Conservation (phyloP, 2,329 filamentous ascomycete species). For the Endoconidiophora laricicola region DNA sequence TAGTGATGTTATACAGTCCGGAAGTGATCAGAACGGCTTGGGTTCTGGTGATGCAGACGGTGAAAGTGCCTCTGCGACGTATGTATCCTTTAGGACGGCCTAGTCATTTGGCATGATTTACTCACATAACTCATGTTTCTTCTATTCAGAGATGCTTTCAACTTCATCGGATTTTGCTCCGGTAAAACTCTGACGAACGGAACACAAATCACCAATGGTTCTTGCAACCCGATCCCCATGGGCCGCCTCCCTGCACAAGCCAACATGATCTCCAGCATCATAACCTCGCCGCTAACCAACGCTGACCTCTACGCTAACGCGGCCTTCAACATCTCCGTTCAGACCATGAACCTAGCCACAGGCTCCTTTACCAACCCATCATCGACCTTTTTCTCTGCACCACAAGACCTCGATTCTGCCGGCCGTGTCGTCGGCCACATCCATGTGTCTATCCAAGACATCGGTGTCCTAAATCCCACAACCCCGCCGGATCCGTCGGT, state of each 20-base stretch:
- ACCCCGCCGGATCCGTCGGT: slow-evolving; percentile 22
- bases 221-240: slow-evolving; percentile 43
- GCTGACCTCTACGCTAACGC: slow-evolving; percentile 23
- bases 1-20: slow-evolving; percentile 25
- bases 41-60: slow-evolving; percentile 16
- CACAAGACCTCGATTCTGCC: slow-evolving; percentile 30
- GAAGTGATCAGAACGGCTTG: slow-evolving; percentile 23
- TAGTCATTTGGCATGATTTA: too few species aligned
- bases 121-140: too few species aligned
- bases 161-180: slow-evolving; percentile 44
- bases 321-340: slow-evolving; percentile 31
- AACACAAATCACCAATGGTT: slow-evolving; percentile 30
- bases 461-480: slow-evolving; percentile 23
- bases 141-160: slow-evolving; percentile 26
- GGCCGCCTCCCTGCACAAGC: slow-evolving; percentile 33
- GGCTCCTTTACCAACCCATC: slow-evolving; percentile 38
- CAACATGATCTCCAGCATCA: slow-evolving; percentile 39
- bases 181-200: slow-evolving; percentile 39
- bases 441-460: slow-evolving; percentile 35
- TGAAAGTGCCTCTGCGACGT: slow-evolving; percentile 17
- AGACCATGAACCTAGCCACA: slow-evolving; percentile 31
- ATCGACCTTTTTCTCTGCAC: slow-evolving; percentile 36
- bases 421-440: slow-evolving; percentile 28
- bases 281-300: slow-evolving; percentile 28
- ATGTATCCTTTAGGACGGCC: slow-evolving; percentile 14